These are phyloP conservation scores for Brassica juncea DNA, from an alignment of 345 rosid species.

Conservation along the genomic window DNA sequence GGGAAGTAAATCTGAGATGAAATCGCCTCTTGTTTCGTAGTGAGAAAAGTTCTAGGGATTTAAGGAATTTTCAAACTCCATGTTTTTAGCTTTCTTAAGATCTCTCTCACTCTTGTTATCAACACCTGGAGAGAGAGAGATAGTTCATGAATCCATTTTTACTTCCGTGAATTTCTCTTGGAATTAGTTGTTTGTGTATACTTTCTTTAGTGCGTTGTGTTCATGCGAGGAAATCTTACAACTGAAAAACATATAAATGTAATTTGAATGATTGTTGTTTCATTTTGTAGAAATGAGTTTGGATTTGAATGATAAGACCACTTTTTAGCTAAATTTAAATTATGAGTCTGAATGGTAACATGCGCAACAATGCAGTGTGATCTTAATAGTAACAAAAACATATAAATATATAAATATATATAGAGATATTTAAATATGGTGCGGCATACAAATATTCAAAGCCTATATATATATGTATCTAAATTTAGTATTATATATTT, in stretches of 20 bases:
- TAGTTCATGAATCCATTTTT: conserved; percentile 26
- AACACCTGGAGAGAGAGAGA: conserved; percentile 21
- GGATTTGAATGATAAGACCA: background rate
- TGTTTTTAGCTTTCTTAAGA: conserved; percentile 55
- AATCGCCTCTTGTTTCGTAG: conserved; percentile 51
- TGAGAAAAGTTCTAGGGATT: conserved; percentile 46
- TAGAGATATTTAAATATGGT: too few species aligned
- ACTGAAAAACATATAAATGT: background rate
- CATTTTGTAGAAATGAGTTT: background rate
- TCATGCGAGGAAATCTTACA: background rate
- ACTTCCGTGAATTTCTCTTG: conserved; percentile 43
- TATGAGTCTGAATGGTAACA: too few species aligned
- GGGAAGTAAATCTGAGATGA: conserved; percentile 67
- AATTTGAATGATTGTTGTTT: background rate
- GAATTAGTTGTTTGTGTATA: conserved; percentile 1
- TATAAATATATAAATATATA: too few species aligned
- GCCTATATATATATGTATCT: background rate
- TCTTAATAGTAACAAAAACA: too few species aligned
- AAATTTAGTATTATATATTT: background rate
- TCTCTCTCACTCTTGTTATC: conserved; percentile 28
- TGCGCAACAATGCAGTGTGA: background rate
- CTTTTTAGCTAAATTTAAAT: background rate
- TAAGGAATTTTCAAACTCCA: conserved; percentile 45
- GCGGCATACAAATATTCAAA: too few species aligned
- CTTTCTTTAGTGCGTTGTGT: conserved; percentile 26